Base-by-base conservation (phyloP, 1,284 basidiomycete species). In the Agaricales sp. region DNA sequence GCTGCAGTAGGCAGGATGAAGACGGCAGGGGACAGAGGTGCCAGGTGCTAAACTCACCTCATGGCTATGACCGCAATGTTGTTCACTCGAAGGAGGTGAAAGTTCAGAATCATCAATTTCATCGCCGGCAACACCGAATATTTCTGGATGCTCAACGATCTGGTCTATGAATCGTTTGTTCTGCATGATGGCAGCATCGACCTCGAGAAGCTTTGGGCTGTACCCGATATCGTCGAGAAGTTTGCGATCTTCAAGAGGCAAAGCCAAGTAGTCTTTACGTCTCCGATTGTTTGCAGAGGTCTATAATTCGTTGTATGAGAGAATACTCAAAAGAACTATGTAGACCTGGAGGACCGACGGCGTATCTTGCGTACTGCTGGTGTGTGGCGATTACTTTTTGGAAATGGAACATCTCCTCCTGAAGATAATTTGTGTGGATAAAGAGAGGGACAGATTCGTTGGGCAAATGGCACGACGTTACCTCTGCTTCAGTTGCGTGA, bases 111-210 rank as follows among this genome's bases (percentile, higher is more conserved):
- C 57, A 1, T 63, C 66, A 16, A 59, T 62, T n/a, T 61, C 62
- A 8, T 58, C 60, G 6, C 60, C 67, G 11, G 61, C 63, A 41
- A 41, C 39, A 11, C 78, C 80, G 58, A 89, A 89, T 39, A 89
- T 87, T 56, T 82, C 80, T 0, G 86, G 80, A 62, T 83, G 71
- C 11, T 74, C 77, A 14, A 86, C 76, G 51, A 90, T 80, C 53
- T 73, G 63, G 14, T 70, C 64, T 50, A 90, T 59, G 61, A 90
- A 88, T 23, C 78, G 66, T 1, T 82, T 81, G 56, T 90, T 90
- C 41, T 64, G 70, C 39, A 79, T 63, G 55, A 90, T 88, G 12
- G 84, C 82, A 0, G 70, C 62, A 61, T 90, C 87, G 16, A 82
- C 78, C 35, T 71, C 74, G 18, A 77, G 70, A 0, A 90, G 69